Evolutionary conservation across 208 protist genomes (phyloP).

Genomic region (Zelonia costaricensis): DNA sequence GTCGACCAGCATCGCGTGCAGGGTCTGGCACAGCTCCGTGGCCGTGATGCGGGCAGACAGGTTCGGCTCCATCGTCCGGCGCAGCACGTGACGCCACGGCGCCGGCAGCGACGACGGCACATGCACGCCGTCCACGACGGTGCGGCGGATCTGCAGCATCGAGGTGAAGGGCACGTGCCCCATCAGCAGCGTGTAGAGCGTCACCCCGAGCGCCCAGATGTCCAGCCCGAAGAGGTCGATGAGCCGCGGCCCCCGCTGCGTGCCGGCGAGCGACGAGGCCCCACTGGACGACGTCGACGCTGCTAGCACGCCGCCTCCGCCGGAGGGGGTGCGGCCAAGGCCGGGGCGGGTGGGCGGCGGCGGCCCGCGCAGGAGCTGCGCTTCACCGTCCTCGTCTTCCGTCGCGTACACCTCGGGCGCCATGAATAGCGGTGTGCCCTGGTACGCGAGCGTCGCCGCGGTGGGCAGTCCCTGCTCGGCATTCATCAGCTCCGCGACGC

Average conservation of each 20-base stretch:
- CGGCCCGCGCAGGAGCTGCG: neutral
- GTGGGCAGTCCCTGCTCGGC: slow-evolving; percentile 32
- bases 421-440: slow-evolving; percentile 80
- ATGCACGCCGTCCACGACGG: slow-evolving; percentile 3
- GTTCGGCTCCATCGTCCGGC: slow-evolving; percentile 15
- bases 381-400: slow-evolving; percentile 14
- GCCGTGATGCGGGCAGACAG: slow-evolving; percentile 7
- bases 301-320: neutral
- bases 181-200: slow-evolving; percentile 89
- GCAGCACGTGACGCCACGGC: slow-evolving; percentile 20
- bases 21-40: slow-evolving; percentile 8
- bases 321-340: neutral
- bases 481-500: slow-evolving; percentile 77
- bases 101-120: slow-evolving; percentile 11
- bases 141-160: slow-evolving; percentile 25
- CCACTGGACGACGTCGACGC: neutral
- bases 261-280: neutral
- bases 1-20: slow-evolving; percentile 22
- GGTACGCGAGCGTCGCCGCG: slow-evolving; percentile 52
- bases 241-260: slow-evolving; percentile 5
- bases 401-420: slow-evolving; percentile 68
- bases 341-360: neutral
- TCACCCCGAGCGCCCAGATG: slow-evolving; percentile 90
- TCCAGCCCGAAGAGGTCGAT: slow-evolving; percentile 79
- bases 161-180: slow-evolving; percentile 91